Evolutionary conservation across 1,139 yeast species (phyloP).

Genomic region (Martiniozyma asiatica): DNA sequence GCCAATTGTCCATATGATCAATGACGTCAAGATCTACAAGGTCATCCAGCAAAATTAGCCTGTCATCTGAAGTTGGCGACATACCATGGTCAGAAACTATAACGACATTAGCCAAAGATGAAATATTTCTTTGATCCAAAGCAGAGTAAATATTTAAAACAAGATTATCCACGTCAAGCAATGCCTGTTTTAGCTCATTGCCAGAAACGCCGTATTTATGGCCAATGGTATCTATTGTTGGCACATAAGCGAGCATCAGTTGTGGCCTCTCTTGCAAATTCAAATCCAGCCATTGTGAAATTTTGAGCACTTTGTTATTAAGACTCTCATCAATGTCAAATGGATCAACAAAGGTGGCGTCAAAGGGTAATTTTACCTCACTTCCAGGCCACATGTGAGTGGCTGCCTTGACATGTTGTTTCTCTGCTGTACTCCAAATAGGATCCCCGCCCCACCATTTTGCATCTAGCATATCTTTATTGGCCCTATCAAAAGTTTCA

Average conservation of each 20-base stretch:
- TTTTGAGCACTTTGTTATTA: slow-evolving; percentile 40
- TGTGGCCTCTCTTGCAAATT: slow-evolving; percentile 53
- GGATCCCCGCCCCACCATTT: slow-evolving; percentile 91
- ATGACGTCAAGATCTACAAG: slow-evolving; percentile 40
- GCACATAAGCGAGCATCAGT: slow-evolving; percentile 68
- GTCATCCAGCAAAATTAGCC: slow-evolving; percentile 62
- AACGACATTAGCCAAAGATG: slow-evolving; percentile 57
- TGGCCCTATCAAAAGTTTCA: slow-evolving; percentile 51
- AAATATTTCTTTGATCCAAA: slow-evolving; percentile 41
- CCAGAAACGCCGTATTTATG: slow-evolving; percentile 64
- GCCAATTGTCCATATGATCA: slow-evolving; percentile 77
- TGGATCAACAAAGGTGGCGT: slow-evolving; percentile 42
- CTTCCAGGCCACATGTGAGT: slow-evolving; percentile 98
- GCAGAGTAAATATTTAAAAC: slow-evolving; percentile 38
- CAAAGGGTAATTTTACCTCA: slow-evolving; percentile 39
- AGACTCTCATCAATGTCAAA: slow-evolving; percentile 57
- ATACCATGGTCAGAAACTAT: slow-evolving; percentile 88
- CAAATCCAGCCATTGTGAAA: slow-evolving; percentile 58
- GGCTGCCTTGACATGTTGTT: slow-evolving; percentile 56
- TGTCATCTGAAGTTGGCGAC: slow-evolving; percentile 69
- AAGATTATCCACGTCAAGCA: slow-evolving; percentile 54
- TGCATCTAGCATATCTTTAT: slow-evolving; percentile 43
- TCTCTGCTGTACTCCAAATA: slow-evolving; percentile 65
- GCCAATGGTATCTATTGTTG: slow-evolving; percentile 67
- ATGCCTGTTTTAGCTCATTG: slow-evolving; percentile 37